Evolutionary conservation across 2,329 filamentous ascomycete genomes (phyloP).

Genomic region (Aureobasidium zeae): DNA sequence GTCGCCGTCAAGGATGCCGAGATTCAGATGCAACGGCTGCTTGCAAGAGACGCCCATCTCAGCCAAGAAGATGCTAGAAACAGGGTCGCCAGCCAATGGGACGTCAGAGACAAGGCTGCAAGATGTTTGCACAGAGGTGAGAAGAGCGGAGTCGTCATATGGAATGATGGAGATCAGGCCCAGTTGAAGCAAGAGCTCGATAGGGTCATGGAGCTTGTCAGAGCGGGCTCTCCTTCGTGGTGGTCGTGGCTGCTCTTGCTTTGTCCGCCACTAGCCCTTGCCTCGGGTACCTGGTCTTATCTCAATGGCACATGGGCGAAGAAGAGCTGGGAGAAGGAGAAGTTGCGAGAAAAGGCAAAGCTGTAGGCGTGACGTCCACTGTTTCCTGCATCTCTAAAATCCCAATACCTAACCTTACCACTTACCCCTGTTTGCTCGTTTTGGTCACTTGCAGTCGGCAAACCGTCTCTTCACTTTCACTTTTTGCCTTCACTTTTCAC

Average conservation of each 20-base stretch:
- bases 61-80: constrained; percentile 80
- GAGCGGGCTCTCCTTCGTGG: constrained; percentile 60
- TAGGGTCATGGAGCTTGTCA: constrained; percentile 55
- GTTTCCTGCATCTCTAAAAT: too few species aligned
- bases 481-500: too few species aligned
- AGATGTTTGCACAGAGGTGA: constrained; percentile 57
- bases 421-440: too few species aligned
- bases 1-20: constrained; percentile 73
- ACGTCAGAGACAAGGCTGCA: constrained; percentile 73
- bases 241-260: constrained; percentile 66
- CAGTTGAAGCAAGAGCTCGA: constrained; percentile 60
- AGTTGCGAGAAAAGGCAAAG: constrained; percentile 49
- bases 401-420: too few species aligned
- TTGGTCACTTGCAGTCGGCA: too few species aligned
- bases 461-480: too few species aligned
- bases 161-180: constrained; percentile 73
- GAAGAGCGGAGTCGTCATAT: constrained; percentile 66
- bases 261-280: constrained; percentile 65
- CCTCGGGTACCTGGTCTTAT: constrained; percentile 61
- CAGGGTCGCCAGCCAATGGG: constrained; percentile 74
- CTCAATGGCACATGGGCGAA: constrained; percentile 63
- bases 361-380: constrained; percentile 34
- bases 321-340: constrained; percentile 57
- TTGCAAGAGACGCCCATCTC: constrained; percentile 66
- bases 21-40: constrained; percentile 72